These are phyloP conservation scores for Capronia americana DNA, from an alignment of 2,329 filamentous ascomycete genomes.

Conservation along the genomic window DNA sequence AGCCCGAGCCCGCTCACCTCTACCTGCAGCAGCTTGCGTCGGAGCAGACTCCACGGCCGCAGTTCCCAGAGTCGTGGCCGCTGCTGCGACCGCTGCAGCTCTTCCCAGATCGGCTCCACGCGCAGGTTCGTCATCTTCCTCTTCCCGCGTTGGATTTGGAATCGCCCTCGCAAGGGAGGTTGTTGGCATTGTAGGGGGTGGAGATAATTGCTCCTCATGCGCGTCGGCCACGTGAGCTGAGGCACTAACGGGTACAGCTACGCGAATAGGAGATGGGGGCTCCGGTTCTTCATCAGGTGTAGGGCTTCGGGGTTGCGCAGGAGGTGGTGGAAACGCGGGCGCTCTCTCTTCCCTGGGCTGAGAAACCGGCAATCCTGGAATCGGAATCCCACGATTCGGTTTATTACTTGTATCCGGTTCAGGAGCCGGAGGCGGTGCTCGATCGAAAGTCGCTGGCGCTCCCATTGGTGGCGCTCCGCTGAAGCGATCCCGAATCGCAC, in stretches of 20 bases:
- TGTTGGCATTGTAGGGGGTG: conserved; percentile 62
- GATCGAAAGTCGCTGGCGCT: conserved; percentile 51
- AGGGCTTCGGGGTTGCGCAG: conserved; percentile 51
- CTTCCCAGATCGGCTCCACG: conserved; percentile 65
- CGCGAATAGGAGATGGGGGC: conserved; percentile 74
- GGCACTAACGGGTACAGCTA: conserved; percentile 80
- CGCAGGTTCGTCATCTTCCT: conserved; percentile 69
- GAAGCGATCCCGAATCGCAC: conserved; percentile 81
- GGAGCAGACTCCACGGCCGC: conserved; percentile 55
- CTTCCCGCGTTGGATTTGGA: conserved; percentile 63
- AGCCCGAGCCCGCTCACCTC: conserved; percentile 75
- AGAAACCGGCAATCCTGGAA: conserved; percentile 75
- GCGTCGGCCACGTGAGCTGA: conserved; percentile 53
- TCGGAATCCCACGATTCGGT: conserved; percentile 74
- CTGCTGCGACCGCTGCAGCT: conserved; percentile 63
- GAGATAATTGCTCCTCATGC: conserved; percentile 50
- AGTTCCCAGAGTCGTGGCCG: conserved; percentile 54
- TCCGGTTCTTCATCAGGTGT: conserved; percentile 47
- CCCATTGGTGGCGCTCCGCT: conserved; percentile 76
- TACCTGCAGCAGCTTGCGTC: conserved; percentile 46
- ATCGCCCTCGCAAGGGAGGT: conserved; percentile 63
- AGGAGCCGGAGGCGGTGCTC: conserved; percentile 63
- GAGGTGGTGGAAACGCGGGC: conserved; percentile 43
- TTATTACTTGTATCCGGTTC: conserved; percentile 69
- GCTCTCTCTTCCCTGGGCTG: conserved; percentile 59